These are phyloP conservation scores for Athelia psychrophila DNA, from an alignment of 1,284 basidiomycete genomes.

Conservation along the genomic window DNA sequence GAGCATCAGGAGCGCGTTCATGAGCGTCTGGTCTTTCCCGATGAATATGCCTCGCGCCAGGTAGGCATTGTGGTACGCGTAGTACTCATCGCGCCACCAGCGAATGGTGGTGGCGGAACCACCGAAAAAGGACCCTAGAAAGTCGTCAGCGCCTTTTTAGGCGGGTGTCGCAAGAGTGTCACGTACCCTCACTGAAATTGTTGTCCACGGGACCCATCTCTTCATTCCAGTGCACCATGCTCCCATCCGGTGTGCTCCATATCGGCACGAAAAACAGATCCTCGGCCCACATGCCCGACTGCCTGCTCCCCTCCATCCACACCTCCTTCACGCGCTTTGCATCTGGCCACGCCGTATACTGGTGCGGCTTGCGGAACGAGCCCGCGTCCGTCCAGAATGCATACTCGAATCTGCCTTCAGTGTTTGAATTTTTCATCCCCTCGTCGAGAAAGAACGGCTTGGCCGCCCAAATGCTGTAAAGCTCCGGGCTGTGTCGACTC, in stretches of 20 bases:
- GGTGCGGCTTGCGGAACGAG: slow-evolving; percentile 40
- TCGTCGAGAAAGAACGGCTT: slow-evolving; percentile 48
- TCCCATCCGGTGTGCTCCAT: slow-evolving; percentile 25
- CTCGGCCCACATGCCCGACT: slow-evolving; percentile 24
- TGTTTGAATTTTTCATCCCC: slow-evolving; percentile 26
- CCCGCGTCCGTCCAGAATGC: slow-evolving; percentile 55
- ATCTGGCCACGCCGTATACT: slow-evolving; percentile 45
- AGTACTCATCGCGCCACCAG: slow-evolving; percentile 43
- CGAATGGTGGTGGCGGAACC: slow-evolving; percentile 36
- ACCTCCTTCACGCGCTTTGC: slow-evolving; percentile 34
- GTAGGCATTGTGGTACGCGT: slow-evolving; percentile 48
- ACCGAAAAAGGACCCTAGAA: slow-evolving; percentile 51
- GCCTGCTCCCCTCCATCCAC: slow-evolving; percentile 30
- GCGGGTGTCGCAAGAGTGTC: neutral
- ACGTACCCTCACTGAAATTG: slow-evolving; percentile 46
- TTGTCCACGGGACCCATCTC: slow-evolving; percentile 44
- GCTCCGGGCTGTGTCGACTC: slow-evolving; percentile 37
- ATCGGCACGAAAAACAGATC: slow-evolving; percentile 47
- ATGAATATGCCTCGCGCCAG: slow-evolving; percentile 41
- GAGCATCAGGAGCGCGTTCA: slow-evolving; percentile 47
- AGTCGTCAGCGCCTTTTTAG: neutral
- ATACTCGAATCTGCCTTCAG: slow-evolving; percentile 36
- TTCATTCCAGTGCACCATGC: slow-evolving; percentile 36
- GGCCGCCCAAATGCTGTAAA: slow-evolving; percentile 52
- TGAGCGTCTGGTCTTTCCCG: slow-evolving; percentile 51